Base-by-base conservation (phyloP, 345 rosid genomes). In the Dipteronia sinensis region DNA sequence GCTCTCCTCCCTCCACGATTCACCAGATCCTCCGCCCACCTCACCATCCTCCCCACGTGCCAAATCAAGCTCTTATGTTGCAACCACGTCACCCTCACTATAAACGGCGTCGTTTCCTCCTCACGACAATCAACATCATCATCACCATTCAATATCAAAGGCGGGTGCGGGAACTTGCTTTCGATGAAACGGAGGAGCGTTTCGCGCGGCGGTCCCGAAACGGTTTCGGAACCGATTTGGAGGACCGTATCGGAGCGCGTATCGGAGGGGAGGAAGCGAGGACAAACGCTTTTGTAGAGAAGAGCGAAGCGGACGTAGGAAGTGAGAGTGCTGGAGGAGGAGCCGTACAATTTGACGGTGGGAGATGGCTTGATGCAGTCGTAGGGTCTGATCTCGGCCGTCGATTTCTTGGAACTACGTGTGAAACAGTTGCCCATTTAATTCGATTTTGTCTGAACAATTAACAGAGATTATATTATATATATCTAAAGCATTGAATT, bases 1-100 rank as follows among this genome's bases (percentile, higher is more conserved):
- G 84, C 82, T 82, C 31, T 83, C 85, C 70, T 81, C 2, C 90
- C 91, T 34, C 88, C 86, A 79, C 97, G 93, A 9, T 86, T 82
- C 63, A 82, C 82, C 67, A 92, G 80, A 82, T 92, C 97, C 63
- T 89, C 88, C 44, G 83, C 86, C 97, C 97, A 92, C 76, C 93
- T 85, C 87, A 81, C 76, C 87, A 90, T 78, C 81, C 93, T 85
- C 82, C 79, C 87, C 42, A 92, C 22, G 29, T 92, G 97, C 94
- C 94, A 88, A 27, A 29, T 16, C 82, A 92, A 67, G 42, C 93
- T 85, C 85, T 85, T 81, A 46, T 92, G 97, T 69, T 92, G 94
- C 72, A 90, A 67, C 86, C 82, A 79, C 74, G 82, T 77, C 76
- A 74, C 27, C 73, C 56, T 86, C 76, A 86, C 91, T 22, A 86